Evolutionary conservation across 2,329 filamentous ascomycete genomes (phyloP).

Genomic region (Pseudodiploospora longispora): DNA sequence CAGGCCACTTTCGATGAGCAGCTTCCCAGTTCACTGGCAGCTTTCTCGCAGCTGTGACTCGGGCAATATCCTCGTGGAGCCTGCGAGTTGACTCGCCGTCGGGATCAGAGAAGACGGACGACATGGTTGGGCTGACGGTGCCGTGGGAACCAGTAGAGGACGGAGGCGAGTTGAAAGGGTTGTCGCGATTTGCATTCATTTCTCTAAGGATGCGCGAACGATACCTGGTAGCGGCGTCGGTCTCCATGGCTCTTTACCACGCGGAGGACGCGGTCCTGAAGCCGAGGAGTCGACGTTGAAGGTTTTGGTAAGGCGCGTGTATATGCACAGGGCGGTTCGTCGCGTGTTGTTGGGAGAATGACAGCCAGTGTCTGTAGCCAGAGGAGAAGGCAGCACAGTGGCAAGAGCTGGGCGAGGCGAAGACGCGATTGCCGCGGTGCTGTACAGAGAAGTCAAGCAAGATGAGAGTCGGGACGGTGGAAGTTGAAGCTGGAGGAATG

Average conservation of each 20-base stretch:
- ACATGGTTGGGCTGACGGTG: conserved; percentile 45
- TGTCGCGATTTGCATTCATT: conserved; percentile 44
- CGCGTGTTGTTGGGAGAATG: background rate
- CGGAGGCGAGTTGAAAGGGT: conserved; percentile 51
- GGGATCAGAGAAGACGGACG: conserved; percentile 44
- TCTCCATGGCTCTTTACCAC: conserved; percentile 29
- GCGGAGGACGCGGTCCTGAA: conserved; percentile 16
- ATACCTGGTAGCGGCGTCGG: conserved; percentile 33
- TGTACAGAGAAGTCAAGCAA: conserved; percentile 1
- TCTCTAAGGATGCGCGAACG: conserved; percentile 42
- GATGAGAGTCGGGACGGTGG: background rate
- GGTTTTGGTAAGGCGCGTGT: conserved; percentile 8
- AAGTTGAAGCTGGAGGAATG: too few species aligned
- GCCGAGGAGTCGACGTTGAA: conserved; percentile 11
- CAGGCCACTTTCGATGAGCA: conserved; percentile 44
- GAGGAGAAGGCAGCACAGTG: background rate
- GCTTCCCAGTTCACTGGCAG: conserved; percentile 36
- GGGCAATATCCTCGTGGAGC: conserved; percentile 40
- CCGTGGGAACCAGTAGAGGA: conserved; percentile 51
- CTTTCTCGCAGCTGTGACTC: conserved; percentile 32
- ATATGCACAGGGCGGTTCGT: conserved; percentile 11
- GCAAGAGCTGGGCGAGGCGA: background rate
- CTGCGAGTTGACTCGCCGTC: conserved; percentile 47
- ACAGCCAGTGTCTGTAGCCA: background rate
- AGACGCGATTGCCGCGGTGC: background rate